Percentiles rank a stretch among this genome's conserved stretches.
These are phyloP conservation scores for Ophiocordyceps camponoti-saundersi DNA, from an alignment of 2,329 filamentous ascomycete genomes.

Conservation along the genomic window DNA sequence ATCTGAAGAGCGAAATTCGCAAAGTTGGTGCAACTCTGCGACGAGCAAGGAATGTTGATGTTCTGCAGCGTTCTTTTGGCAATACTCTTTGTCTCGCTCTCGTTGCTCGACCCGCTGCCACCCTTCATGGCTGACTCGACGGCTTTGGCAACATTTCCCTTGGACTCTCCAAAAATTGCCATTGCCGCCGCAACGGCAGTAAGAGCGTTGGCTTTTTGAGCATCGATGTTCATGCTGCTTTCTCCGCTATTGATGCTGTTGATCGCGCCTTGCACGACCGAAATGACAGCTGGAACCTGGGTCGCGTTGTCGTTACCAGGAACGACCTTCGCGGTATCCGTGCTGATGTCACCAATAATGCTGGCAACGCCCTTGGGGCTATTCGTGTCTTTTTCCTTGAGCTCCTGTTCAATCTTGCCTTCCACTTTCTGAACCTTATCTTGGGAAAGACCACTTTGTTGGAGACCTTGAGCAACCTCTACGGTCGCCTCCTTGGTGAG, in stretches of 20 bases:
- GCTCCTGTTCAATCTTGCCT: background rate
- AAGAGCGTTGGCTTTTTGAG: background rate
- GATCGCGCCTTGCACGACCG: background rate
- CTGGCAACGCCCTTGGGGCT: background rate
- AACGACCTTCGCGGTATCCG: background rate
- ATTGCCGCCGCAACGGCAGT: background rate
- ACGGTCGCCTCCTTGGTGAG: background rate
- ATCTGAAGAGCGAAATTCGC: background rate
- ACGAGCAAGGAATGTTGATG: background rate
- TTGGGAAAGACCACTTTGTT: background rate
- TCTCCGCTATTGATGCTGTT: background rate
- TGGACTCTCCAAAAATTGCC: background rate
- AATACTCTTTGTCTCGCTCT: background rate
- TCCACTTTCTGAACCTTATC: background rate
- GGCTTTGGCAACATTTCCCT: background rate
- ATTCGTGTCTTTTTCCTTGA: background rate
- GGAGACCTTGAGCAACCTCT: background rate
- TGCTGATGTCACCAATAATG: background rate
- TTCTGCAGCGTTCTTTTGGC: background rate
- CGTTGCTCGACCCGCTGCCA: background rate
- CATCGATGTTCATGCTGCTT: background rate
- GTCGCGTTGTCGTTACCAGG: background rate
- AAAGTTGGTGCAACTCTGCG: background rate
- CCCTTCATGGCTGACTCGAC: background rate
- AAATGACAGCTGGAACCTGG: background rate